Evolutionary conservation across 2,329 filamentous ascomycete genomes (phyloP), one percentile per base, ranked within the genome.

Genomic region (Penicillium sp.): DNA sequence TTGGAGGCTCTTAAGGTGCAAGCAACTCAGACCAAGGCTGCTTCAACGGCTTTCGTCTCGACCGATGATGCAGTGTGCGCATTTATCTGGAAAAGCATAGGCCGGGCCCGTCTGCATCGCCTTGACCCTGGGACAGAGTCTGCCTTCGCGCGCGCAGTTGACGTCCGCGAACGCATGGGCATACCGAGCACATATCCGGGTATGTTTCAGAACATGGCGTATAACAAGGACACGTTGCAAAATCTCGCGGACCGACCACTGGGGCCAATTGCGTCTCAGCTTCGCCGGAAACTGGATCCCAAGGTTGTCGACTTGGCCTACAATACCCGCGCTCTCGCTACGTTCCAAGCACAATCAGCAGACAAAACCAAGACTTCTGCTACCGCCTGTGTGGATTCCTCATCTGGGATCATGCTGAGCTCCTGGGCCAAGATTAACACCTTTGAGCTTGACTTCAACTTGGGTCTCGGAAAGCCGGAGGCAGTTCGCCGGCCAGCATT

Each of bases 21-120:
- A 11, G 60, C 59, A 13, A 55, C 31, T 6, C 44, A 50, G 3
- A 60, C 58, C 10, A 54, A 69, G 53, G 59, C 69, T 19, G 18
- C 52, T 2, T 47, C 64, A 4, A 40, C 39, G 1, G 58, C 59
- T 2, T 84, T 77, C 56, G 66, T 85, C 19, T 83, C 83, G 1
- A 85, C 82, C 0, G 82, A 86, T 55, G 84, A 86, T 64, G 73
- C 77, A 1, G 66, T 86, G 16, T 80, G 71, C 2, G 81, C 82
- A 0, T 79, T 85, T 39, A 70, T 85, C 54, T 86, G 81, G 80
- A 75, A 82, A 61, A 74, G 70, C 0, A 65, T 82, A 10, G 70
- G 73, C 0, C 77, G 78, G 27, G 78, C 74, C 0, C 78, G 83
- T 10, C 63, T 72, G 0, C 56, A 70, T 0, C 77, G 79, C 1